Conservation (phyloP, 345 rosid genomes). For the Viola odorata region DNA sequence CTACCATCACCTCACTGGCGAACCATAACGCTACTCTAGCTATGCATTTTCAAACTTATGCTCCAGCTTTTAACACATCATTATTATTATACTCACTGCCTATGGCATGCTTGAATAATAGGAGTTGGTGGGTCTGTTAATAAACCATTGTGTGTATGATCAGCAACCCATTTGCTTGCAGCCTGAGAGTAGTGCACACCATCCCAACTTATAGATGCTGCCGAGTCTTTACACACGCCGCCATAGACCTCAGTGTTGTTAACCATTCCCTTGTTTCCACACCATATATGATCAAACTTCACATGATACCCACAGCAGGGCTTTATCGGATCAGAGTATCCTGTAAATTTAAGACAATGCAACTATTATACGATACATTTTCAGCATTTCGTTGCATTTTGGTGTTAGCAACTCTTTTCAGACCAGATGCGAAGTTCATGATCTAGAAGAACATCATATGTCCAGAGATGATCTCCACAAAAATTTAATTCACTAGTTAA, state of each 20-base stretch:
- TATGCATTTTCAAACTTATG: neutral
- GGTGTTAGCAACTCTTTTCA: no score
- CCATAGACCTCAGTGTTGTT: conserved; percentile 41
- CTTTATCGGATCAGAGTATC: conserved; percentile 45
- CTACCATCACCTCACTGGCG: neutral
- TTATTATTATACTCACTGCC: conserved; percentile 15
- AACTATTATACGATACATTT: no score
- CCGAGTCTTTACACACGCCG: conserved; percentile 46
- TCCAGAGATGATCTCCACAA: no score
- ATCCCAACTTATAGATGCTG: conserved; percentile 43
- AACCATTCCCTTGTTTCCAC: conserved; percentile 37
- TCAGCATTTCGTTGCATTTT: no score
- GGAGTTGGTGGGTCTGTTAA: conserved; percentile 59
- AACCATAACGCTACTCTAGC: neutral
- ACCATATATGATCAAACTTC: conserved; percentile 48
- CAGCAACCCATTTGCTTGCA: conserved; percentile 66
- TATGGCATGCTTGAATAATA: conserved; percentile 55
- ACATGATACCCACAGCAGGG: conserved; percentile 60
- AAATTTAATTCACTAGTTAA: no score
- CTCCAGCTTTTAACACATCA: neutral
- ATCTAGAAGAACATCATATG: no score
- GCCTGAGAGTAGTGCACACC: conserved; percentile 53
- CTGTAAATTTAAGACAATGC: conserved; percentile 19
- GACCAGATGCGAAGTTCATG: no score
- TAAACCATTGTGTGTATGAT: conserved; percentile 51